Conservation (phyloP, 306 rosid species). For the Crotalaria pallida region DNA sequence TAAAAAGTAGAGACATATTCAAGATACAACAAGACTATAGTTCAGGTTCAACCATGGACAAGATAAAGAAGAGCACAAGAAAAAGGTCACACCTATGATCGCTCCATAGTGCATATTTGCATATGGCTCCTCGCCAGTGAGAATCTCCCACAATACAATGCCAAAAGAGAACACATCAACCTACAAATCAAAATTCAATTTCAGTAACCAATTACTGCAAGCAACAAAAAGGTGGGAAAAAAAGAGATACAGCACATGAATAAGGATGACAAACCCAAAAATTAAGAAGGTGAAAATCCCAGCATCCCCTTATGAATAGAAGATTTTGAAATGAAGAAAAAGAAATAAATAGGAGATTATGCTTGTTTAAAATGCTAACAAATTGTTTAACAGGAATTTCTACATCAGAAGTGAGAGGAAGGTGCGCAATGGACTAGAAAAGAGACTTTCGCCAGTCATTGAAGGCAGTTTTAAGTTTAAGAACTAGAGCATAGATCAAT, state of each 20-base stretch:
- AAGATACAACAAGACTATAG: background rate
- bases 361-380: background rate
- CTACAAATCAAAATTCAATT: slow-evolving; percentile 35
- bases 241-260: background rate
- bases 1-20: background rate
- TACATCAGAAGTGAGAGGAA: background rate
- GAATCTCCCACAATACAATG: slow-evolving; percentile 90
- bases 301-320: background rate
- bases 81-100: slow-evolving; percentile 58
- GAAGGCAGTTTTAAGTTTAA: background rate
- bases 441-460: background rate
- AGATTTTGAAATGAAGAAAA: background rate
- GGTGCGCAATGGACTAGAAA: background rate
- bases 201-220: slow-evolving; percentile 14
- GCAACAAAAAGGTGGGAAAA: background rate
- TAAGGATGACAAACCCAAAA: slow-evolving; percentile 8
- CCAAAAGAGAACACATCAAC: slow-evolving; percentile 94
- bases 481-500: background rate
- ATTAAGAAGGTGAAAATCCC: background rate
- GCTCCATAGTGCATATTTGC: slow-evolving; percentile 95
- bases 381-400: background rate
- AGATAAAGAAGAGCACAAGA: background rate
- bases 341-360: background rate
- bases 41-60: background rate
- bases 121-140: slow-evolving; percentile 88